Evolutionary conservation across 768 basidiomycete genomes (phyloP).

Genomic region (Trametes coccinea): DNA sequence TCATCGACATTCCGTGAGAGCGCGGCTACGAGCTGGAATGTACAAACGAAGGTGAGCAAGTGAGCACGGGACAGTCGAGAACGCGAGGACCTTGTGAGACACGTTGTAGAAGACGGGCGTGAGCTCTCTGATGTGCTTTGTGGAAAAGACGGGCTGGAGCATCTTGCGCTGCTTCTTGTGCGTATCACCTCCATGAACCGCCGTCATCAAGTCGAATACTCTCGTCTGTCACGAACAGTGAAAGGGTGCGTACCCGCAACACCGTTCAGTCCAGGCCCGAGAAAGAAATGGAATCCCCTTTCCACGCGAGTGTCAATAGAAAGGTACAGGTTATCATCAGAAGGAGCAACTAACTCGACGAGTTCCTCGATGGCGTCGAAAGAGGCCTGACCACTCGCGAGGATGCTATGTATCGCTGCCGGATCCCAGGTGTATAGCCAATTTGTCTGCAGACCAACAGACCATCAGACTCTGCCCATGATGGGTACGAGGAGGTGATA

Average conservation of each 20-base stretch:
- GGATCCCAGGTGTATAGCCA: slow-evolving; percentile 15
- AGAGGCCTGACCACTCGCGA: not conserved
- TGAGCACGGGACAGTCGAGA: not conserved
- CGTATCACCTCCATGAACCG: slow-evolving; percentile 31
- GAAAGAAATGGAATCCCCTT: not conserved
- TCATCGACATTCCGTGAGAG: not conserved
- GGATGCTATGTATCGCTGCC: not conserved
- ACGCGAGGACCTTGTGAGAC: slow-evolving; percentile 40
- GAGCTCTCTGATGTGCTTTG: slow-evolving; percentile 43
- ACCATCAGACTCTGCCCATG: not conserved
- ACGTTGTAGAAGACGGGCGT: slow-evolving; percentile 46
- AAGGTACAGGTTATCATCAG: too few species aligned
- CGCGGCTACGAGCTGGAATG: not conserved
- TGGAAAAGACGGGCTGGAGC: slow-evolving; percentile 47
- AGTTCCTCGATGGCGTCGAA: not conserved
- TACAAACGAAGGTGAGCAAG: not conserved
- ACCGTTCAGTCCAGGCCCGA: slow-evolving; percentile 17
- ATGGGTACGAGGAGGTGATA: not conserved
- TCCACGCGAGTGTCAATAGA: not conserved
- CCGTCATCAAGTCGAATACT: not conserved
- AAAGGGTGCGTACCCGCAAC: not conserved
- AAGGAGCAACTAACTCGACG: not conserved
- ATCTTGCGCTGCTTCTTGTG: slow-evolving; percentile 52
- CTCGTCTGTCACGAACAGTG: too few species aligned
- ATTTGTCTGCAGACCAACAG: not conserved